Conservation (phyloP, 1,139 yeast species). For the Pichia sp. region DNA sequence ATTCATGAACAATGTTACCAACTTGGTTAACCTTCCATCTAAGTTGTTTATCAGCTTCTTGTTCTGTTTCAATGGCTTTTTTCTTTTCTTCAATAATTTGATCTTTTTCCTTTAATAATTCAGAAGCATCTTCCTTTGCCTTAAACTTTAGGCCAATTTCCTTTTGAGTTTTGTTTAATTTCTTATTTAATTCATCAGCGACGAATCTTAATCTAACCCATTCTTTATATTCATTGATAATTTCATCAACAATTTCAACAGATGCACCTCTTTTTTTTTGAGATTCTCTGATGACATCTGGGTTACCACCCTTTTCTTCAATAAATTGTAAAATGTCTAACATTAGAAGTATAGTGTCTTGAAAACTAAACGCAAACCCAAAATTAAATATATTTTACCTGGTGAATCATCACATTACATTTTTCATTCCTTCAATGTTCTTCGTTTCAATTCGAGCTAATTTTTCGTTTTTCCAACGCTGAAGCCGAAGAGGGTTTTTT, state of each 20-base stretch:
- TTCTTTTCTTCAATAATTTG: conserved; percentile 64
- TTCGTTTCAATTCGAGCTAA: background rate
- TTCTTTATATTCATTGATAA: conserved; percentile 78
- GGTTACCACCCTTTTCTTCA: conserved; percentile 95
- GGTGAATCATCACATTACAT: background rate
- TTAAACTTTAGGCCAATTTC: conserved; percentile 88
- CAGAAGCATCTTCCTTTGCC: conserved; percentile 90
- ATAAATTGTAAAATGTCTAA: conserved; percentile 86
- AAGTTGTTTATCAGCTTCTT: conserved; percentile 68
- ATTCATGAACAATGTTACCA: conserved; percentile 90
- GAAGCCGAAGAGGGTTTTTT: background rate
- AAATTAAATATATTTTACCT: background rate
- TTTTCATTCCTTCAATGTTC: background rate
- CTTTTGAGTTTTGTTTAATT: conserved; percentile 81
- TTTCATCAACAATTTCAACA: conserved; percentile 93
- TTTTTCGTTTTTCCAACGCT: background rate
- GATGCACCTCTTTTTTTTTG: conserved; percentile 93
- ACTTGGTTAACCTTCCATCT: conserved; percentile 77
- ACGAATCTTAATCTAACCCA: conserved; percentile 94
- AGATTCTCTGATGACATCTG: conserved; percentile 77
- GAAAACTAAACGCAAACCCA: background rate
- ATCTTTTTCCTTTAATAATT: conserved; percentile 75
- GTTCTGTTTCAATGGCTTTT: conserved; percentile 58
- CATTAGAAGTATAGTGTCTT: conserved; percentile 38
- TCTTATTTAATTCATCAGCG: conserved; percentile 83